Evolutionary conservation across 2,329 filamentous ascomycete species (phyloP), one percentile per base, ranked within the genome.

Genomic region (Stemphylium lycopersici): DNA sequence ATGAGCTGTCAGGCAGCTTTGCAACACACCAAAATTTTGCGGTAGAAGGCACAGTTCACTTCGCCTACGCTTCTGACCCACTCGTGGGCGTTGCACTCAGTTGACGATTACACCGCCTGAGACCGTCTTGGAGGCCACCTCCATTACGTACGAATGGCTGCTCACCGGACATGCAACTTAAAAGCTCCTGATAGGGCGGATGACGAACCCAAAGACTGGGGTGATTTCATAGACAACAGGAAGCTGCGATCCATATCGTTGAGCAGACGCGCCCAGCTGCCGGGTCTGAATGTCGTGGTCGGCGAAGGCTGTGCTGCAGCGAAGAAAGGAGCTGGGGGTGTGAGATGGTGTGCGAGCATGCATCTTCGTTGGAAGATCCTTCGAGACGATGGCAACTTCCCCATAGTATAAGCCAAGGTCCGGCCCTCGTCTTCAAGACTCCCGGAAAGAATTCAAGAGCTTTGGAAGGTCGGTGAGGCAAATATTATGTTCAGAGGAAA

Each of bases 271-370:
- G 12, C 15, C 4, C 34, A 6, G 10, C 36, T 7, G 12, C 31
- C 43, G 18, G 26, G 11, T 32, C 26, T 10, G 18, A 12, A 10
- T 3, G 12, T 41, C 31, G 13, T 36, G 29, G 37, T 24, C 20
- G 20, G n/a, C 31, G 18, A 31, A 46, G 49, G 54, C 45, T 46
- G 31, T 46, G 49, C 50, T 34, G 31, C 37, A 20, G 26, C 7
- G 6, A 37, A 41, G 36, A 26, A 41, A 6, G 7, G 32, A 20
- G 40, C 54, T 11, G 15, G 49, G 49, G 37, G 46, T 22, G 24
- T 40, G 26, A 18, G 40, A 33, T 51, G 47, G 52, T 55, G 52
- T 47, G 42, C n/a, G 26, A 33, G 43, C 42, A n/a, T 41, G 47
- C 47, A 55, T 55, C 24, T 36, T n/a, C 7, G 11, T 29, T 33